Base-by-base conservation (phyloP, 2,329 filamentous ascomycete species). In the Zarea fungicola region DNA sequence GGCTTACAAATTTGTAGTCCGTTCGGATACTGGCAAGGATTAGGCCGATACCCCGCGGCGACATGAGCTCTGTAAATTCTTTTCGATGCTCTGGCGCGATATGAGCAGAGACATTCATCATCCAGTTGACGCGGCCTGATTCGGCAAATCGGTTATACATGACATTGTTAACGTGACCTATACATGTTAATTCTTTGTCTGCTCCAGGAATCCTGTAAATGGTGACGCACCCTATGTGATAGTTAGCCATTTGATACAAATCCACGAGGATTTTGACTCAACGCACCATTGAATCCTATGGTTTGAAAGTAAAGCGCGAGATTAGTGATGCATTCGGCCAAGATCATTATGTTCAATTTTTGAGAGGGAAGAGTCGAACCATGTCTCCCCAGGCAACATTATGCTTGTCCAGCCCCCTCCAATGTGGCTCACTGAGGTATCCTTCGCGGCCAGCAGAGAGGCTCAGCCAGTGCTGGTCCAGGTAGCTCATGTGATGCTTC, bases 81-180 rank as follows among this genome's bases (percentile, higher is more conserved):
- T 72, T 64, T 49, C 73, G 72, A 55, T 91, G 75, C 25, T 67
- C 64, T 0, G 81, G 78, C 57, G 89, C 83, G 40, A 81, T 70
- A 52, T 80, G 68, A 2, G 74, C 68, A 5, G 81, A 85, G 56
- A 88, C 84, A 60, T 89, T 85, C 49, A 75, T 74, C 22, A 83
- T 76, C 85, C 87, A 95, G 59, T 90, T 88, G 26, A 92, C 79
- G 29, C 91, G 79, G 4, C 83, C 84, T 6, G 85, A 84, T 65
- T 96, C 91, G 29, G 89, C 89, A 64, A 88, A 95, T 53, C 86
- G 80, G 57, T 87, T 83, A 65, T 95, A 95, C 55, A 80, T 81
- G 54, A 91, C 83, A 58, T 95, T 95, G 64, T 95, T 96, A 42
- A 96, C 85, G 65, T 96, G 89, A 7, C 61, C 63, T 66, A 28